Evolutionary conservation across 169 alveolate species (phyloP), one percentile per base, ranked within the genome.

Genomic region (Plasmodium gallinaceum): DNA sequence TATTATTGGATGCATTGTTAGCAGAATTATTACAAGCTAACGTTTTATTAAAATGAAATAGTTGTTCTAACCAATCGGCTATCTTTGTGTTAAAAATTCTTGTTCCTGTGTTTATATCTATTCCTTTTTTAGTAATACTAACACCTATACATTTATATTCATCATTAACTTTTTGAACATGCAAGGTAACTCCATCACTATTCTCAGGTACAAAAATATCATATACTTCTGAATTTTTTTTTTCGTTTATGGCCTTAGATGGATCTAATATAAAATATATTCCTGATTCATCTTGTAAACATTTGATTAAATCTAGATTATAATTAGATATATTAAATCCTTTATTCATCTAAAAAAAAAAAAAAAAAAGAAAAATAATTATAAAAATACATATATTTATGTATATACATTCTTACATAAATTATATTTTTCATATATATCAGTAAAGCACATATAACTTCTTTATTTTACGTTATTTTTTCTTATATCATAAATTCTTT

Each of bases 61-160:
- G 74, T 20, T 78, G 90, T n/a, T 78, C 87, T 68, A 88, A 16
- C 90, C 90, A 78, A 61, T 88, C 90, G 16, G 90, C 74, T 20
- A 88, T 71, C n/a, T 78, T 88, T 24, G 90, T 46, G 42, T 70
- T 88, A 57, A 88, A 78, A 43, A 78, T 88, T 32, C 75, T 51
- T 7, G 88, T 73, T 5, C 90, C 90, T 45, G 90, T 72, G 39
- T 78, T 88, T 24, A 73, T 78, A 32, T 78, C 90, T 37, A 71
- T 72, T 10, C 86, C 87, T 52, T 71, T 72, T 10, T 78, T 88
- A 6, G 88, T 88, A 60, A 88, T 72, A 60, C 74, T 88, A 45
- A 88, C 90, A 22, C 90, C 90, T 60, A 78, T 73, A 75, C 90
- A 78, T 16, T 88, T 88, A 68, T 88, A 78, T 48, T 88, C 90